phyloP scores from a whole-genome alignment of 1,139 yeast species.

The Geotrichum fermentans region DNA sequence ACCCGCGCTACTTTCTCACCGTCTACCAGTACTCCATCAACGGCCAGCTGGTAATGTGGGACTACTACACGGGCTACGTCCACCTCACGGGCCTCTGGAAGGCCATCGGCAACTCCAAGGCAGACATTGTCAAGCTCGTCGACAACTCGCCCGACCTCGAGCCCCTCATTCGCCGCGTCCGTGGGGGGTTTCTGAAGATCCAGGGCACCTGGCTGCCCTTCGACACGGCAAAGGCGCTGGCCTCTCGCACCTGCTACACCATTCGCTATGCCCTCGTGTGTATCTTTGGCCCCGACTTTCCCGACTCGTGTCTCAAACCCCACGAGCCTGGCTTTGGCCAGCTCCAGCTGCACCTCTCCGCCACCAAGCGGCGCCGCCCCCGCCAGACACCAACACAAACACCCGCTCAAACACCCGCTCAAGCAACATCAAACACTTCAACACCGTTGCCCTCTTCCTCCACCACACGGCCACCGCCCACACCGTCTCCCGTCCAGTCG shows the following conservation, averaged over 20 bases:
- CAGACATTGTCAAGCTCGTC: conserved; percentile 60
- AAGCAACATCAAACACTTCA: background rate
- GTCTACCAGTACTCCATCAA: conserved; percentile 69
- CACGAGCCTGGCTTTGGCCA: conserved; percentile 65
- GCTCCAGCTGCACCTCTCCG: conserved; percentile 36
- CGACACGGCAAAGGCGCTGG: conserved; percentile 61
- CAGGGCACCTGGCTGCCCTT: conserved; percentile 95
- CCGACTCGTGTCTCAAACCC: conserved; percentile 64
- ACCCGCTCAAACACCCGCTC: background rate
- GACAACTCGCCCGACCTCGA: conserved; percentile 68
- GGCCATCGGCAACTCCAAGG: conserved; percentile 64
- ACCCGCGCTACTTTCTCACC: conserved; percentile 54
- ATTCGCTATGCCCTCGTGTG: conserved; percentile 76
- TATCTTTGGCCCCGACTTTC: conserved; percentile 70
- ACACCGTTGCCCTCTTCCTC: background rate
- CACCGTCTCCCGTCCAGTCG: background rate
- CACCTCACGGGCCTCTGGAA: conserved; percentile 92
- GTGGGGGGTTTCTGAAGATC: conserved; percentile 89
- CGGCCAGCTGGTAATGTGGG: conserved; percentile 77
- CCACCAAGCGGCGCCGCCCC: conserved; percentile 12
- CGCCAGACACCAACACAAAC: conserved; percentile 5
- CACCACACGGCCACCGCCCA: background rate
- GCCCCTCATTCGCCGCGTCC: conserved; percentile 66
- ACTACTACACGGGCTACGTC: conserved; percentile 78
- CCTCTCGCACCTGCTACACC: conserved; percentile 70